phyloP scores from a whole-genome alignment of 1,139 yeast genomes.

The Entelexis sorbosivorans region DNA sequence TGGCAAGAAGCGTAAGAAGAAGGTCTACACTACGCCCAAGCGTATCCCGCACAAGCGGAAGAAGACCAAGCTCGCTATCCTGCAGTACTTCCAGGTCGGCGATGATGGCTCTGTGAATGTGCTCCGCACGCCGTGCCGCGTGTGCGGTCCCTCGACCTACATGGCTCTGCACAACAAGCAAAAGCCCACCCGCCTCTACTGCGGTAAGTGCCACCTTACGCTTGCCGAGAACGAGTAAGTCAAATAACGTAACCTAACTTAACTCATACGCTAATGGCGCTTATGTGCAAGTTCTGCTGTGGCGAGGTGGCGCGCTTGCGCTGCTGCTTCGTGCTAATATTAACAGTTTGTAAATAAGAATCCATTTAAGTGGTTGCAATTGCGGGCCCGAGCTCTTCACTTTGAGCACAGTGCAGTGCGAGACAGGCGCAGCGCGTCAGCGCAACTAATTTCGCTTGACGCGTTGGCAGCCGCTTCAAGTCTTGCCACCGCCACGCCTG shows the following conservation, averaged over 20 bases:
- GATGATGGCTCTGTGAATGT: constrained; percentile 97
- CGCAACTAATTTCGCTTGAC: too few relatives aligned
- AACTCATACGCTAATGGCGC: constrained; percentile 6
- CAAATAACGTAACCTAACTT: constrained; percentile 7
- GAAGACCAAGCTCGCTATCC: constrained; percentile 98
- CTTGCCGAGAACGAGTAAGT: constrained; percentile 18
- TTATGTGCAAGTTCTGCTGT: neutral
- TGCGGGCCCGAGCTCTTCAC: too few relatives aligned
- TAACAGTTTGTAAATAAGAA: neutral
- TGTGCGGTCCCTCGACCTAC: constrained; percentile 99
- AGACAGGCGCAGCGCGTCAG: too few relatives aligned
- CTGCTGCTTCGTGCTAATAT: neutral
- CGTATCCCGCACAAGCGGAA: constrained; percentile 99
- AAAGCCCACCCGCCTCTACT: constrained; percentile 97
- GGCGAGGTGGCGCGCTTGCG: neutral
- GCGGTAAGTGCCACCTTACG: constrained; percentile 98
- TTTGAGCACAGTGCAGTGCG: too few relatives aligned
- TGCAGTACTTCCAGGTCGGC: constrained; percentile 98
- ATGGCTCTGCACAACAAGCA: constrained; percentile 79
- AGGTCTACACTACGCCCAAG: constrained; percentile 99
- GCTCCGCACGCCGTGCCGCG: constrained; percentile 97
- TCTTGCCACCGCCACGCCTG: neutral
- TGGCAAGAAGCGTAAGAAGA: constrained; percentile 99
- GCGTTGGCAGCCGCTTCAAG: neutral
- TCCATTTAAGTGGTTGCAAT: too few relatives aligned